Evolutionary conservation across 768 basidiomycete species (phyloP).

Genomic region (Panaeolus papilionaceus): DNA sequence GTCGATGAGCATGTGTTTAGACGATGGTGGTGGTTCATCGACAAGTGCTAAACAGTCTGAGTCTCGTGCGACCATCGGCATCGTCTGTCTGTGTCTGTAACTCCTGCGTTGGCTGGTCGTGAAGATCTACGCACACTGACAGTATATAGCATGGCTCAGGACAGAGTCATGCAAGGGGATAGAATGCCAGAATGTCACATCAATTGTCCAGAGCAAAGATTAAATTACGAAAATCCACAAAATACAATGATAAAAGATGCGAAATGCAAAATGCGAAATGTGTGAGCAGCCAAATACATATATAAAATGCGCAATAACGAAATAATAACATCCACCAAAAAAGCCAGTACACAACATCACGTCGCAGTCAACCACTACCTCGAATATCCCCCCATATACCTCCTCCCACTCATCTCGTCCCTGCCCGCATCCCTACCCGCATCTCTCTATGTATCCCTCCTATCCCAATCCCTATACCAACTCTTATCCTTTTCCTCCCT

Average conservation of each 20-base stretch:
- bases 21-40: not conserved
- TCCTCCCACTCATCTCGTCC: constrained; percentile 42
- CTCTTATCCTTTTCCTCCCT: constrained; percentile 14
- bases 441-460: constrained; percentile 17
- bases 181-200: too few relatives aligned
- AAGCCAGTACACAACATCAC: not conserved
- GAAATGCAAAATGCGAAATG: too few relatives aligned
- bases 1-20: not conserved
- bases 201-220: too few relatives aligned
- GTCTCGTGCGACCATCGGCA: too few relatives aligned
- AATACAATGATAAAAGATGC: too few relatives aligned
- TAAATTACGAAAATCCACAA: too few relatives aligned
- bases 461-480: constrained; percentile 14
- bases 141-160: too few relatives aligned
- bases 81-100: too few relatives aligned
- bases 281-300: too few relatives aligned
- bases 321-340: not conserved
- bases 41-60: not conserved
- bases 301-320: not conserved
- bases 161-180: too few relatives aligned
- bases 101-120: too few relatives aligned
- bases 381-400: constrained; percentile 57
- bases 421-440: constrained; percentile 5
- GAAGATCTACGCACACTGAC: too few relatives aligned
- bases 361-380: constrained; percentile 27